Evolutionary conservation across 805 yeast genomes (phyloP).

Genomic region (Hanseniaspora hatyaiensis): DNA sequence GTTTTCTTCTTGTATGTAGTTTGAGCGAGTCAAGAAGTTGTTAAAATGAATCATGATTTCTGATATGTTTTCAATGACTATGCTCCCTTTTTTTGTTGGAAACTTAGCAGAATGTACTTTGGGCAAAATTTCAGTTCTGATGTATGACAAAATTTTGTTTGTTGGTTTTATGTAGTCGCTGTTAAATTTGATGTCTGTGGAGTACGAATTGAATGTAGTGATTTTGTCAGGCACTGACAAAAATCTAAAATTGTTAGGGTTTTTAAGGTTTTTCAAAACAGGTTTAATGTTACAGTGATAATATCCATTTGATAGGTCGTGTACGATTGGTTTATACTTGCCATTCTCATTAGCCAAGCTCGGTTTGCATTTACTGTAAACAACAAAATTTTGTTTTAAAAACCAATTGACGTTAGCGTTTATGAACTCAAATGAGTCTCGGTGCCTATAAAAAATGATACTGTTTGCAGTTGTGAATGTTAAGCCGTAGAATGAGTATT

Average conservation of each 20-base stretch:
- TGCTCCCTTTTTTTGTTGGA: conserved; percentile 17
- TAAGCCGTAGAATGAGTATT: conserved; percentile 55
- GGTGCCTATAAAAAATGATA: conserved; percentile 44
- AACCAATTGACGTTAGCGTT: conserved; percentile 36
- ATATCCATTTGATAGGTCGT: conserved; percentile 18
- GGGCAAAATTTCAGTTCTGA: conserved; percentile 25
- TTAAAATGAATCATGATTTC: conserved; percentile 36
- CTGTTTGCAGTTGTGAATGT: conserved; percentile 35
- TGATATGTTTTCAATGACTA: conserved; percentile 31
- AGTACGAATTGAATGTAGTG: conserved; percentile 1
- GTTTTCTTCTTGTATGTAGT: conserved; percentile 5
- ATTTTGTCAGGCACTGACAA: conserved; percentile 42
- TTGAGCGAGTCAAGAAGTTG: conserved; percentile 28
- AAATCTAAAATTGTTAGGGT: conserved; percentile 42
- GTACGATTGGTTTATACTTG: no score
- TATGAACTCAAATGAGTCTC: conserved; percentile 42
- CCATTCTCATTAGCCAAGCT: neutral
- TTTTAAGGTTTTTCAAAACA: conserved; percentile 41
- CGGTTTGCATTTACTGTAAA: conserved; percentile 18
- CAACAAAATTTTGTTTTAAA: conserved; percentile 20
- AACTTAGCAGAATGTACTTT: neutral
- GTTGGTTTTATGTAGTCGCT: conserved; percentile 36
- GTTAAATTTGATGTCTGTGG: neutral
- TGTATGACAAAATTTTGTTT: conserved; percentile 28
- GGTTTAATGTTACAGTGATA: conserved; percentile 37